Percentiles rank a stretch among this genome's conserved stretches.
phyloP scores from a whole-genome alignment of 805 yeast species.

The Torulaspora gathmanii region DNA sequence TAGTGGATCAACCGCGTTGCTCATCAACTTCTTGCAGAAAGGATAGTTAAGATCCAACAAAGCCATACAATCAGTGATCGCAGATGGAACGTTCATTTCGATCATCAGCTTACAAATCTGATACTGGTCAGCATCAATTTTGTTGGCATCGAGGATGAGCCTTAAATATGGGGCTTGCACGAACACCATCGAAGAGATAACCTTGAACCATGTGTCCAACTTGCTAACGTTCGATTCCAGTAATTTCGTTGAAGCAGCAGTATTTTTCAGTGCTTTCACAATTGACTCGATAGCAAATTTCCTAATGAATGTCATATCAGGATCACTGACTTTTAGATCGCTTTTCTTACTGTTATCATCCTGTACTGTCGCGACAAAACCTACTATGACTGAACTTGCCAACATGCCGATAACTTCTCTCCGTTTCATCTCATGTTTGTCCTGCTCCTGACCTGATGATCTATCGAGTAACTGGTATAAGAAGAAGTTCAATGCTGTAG shows the following conservation, averaged over 20 bases:
- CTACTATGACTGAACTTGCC: conserved; percentile 56
- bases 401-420: conserved; percentile 54
- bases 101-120: conserved; percentile 60
- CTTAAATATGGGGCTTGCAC: conserved; percentile 34
- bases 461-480: conserved; percentile 65
- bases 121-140: conserved; percentile 56
- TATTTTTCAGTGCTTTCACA: conserved; percentile 56
- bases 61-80: conserved; percentile 56
- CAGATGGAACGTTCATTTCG: conserved; percentile 58
- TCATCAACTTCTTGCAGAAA: conserved; percentile 53
- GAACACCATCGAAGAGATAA: conserved; percentile 28
- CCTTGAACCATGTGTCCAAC: conserved; percentile 32
- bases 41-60: conserved; percentile 73
- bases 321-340: conserved; percentile 52
- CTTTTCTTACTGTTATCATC: conserved; percentile 40
- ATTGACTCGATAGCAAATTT: conserved; percentile 68
- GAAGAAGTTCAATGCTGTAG: conserved; percentile 72
- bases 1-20: conserved; percentile 54
- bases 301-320: conserved; percentile 67
- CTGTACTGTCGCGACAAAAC: conserved; percentile 57
- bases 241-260: conserved; percentile 29
- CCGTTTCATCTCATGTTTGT: conserved; percentile 43
- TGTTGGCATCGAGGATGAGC: conserved; percentile 43
- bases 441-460: conserved; percentile 40
- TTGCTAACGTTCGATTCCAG: conserved; percentile 29